A percentile compares a stretch with the other conserved stretches of the same genome.
These are phyloP conservation scores for Phaeotremella fagi DNA, from an alignment of 768 basidiomycete genomes.

Conservation along the genomic window DNA sequence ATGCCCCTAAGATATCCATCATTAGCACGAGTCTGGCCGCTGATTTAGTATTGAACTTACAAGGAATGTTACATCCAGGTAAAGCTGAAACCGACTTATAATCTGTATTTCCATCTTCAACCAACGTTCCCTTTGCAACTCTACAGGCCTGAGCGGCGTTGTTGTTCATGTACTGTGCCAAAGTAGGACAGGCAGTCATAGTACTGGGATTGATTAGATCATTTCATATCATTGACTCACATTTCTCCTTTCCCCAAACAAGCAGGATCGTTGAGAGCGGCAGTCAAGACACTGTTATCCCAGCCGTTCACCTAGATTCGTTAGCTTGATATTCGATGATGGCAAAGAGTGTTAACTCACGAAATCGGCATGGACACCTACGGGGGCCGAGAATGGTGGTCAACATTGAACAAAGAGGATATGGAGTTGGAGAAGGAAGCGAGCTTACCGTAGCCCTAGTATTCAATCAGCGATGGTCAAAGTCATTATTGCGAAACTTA, in stretches of 20 bases:
- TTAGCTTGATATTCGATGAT: slow-evolving; percentile 59
- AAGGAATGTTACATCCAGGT: slow-evolving; percentile 18
- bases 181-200: slow-evolving; percentile 15
- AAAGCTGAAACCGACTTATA: slow-evolving; percentile 2
- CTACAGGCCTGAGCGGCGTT: slow-evolving; percentile 14
- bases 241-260: slow-evolving; percentile 18
- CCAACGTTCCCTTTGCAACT: slow-evolving; percentile 12
- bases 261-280: slow-evolving; percentile 52
- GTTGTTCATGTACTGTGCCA: slow-evolving; percentile 11
- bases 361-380: slow-evolving; percentile 50
- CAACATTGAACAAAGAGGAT: too few species aligned
- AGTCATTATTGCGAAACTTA: background rate
- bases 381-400: too few species aligned
- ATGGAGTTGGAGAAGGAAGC: too few species aligned
- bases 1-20: slow-evolving; percentile 15
- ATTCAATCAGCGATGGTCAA: too few species aligned
- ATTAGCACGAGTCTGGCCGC: background rate
- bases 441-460: too few species aligned
- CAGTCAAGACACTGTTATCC: slow-evolving; percentile 57
- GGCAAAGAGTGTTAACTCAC: slow-evolving; percentile 31
- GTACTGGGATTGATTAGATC: slow-evolving; percentile 3
- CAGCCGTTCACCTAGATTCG: slow-evolving; percentile 58
- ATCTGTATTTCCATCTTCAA: slow-evolving; percentile 6
- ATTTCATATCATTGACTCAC: slow-evolving; percentile 9
- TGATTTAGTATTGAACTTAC: slow-evolving; percentile 3